phyloP scores from a whole-genome alignment of 1,284 basidiomycete species.

The Leccinum griseonigrum region DNA sequence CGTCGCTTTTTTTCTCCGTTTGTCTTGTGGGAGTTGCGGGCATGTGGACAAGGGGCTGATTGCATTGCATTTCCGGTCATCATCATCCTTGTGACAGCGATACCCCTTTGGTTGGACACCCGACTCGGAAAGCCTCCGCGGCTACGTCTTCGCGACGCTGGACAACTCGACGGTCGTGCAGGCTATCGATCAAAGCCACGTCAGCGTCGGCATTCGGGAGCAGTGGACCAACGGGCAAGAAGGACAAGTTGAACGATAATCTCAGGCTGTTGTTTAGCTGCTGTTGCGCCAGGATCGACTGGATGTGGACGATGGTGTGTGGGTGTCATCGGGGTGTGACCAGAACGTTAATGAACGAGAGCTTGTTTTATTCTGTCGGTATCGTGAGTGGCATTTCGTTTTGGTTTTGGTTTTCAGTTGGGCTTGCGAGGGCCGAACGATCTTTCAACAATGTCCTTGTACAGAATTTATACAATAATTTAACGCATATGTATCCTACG shows the following conservation, averaged over 20 bases:
- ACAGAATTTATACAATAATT: constrained; percentile 90
- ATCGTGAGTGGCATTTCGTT: constrained; percentile 47
- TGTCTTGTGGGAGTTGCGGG: not conserved
- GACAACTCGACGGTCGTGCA: constrained; percentile 83
- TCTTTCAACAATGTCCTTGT: not conserved
- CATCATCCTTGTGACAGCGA: constrained; percentile 40
- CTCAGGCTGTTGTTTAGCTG: constrained; percentile 92
- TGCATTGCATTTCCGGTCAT: not conserved
- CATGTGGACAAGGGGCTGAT: not conserved
- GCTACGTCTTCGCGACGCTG: constrained; percentile 83
- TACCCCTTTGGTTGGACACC: constrained; percentile 92
- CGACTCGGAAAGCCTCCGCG: constrained; percentile 84
- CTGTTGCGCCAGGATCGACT: constrained; percentile 93
- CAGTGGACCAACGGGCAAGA: constrained; percentile 83
- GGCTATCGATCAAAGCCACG: constrained; percentile 90
- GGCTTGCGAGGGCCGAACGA: not conserved
- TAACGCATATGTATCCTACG: constrained; percentile 91
- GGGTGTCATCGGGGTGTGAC: constrained; percentile 75
- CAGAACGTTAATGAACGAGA: constrained; percentile 70
- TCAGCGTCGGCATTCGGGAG: constrained; percentile 77
- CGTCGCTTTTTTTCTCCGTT: constrained; percentile 21
- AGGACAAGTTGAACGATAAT: constrained; percentile 96
- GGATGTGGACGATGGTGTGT: constrained; percentile 95
- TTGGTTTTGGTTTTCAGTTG: not conserved
- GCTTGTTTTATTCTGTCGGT: constrained; percentile 86